Conservation (phyloP, 2,329 filamentous ascomycete species). For the Claviceps humidiphila region DNA sequence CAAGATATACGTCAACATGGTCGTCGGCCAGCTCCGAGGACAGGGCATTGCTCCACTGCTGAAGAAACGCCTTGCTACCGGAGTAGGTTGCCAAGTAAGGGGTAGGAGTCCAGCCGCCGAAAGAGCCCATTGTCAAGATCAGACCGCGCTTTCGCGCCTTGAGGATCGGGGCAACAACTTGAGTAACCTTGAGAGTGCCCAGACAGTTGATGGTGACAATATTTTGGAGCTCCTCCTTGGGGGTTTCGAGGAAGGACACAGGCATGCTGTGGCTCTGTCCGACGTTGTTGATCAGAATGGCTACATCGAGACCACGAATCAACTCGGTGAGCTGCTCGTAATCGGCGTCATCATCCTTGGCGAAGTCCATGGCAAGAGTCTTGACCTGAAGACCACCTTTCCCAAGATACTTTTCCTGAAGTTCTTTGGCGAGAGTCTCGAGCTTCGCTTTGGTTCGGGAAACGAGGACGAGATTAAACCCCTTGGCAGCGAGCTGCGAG, state of each 20-base stretch:
- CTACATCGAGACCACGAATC: conserved; percentile 63
- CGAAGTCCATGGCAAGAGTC: conserved; percentile 83
- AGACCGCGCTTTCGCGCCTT: conserved; percentile 71
- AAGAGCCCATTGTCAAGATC: conserved; percentile 94
- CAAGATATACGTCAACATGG: conserved; percentile 79
- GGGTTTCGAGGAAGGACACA: conserved; percentile 72
- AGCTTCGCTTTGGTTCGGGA: conserved; percentile 94
- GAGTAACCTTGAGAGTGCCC: conserved; percentile 78
- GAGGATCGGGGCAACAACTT: conserved; percentile 75
- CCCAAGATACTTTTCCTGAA: conserved; percentile 54
- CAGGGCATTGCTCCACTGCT: conserved; percentile 85
- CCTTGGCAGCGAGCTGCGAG: conserved; percentile 74
- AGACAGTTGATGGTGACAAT: conserved; percentile 95
- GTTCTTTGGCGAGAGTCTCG: conserved; percentile 59
- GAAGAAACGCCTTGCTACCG: conserved; percentile 94
- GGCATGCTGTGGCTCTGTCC: conserved; percentile 90
- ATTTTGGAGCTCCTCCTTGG: conserved; percentile 65
- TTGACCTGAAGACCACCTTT: conserved; percentile 52
- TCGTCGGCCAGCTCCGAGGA: conserved; percentile 68
- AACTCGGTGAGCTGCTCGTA: conserved; percentile 60
- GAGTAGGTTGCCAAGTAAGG: conserved; percentile 92
- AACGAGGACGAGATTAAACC: conserved; percentile 89
- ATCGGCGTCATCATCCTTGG: conserved; percentile 64
- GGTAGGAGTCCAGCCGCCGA: conserved; percentile 83
- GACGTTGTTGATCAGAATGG: conserved; percentile 92